Percentiles rank a stretch among this genome's conserved stretches.
These are phyloP conservation scores for Dinochytrium kinnereticum DNA, from an alignment of 371 early-diverging fungal species.

Conservation along the genomic window DNA sequence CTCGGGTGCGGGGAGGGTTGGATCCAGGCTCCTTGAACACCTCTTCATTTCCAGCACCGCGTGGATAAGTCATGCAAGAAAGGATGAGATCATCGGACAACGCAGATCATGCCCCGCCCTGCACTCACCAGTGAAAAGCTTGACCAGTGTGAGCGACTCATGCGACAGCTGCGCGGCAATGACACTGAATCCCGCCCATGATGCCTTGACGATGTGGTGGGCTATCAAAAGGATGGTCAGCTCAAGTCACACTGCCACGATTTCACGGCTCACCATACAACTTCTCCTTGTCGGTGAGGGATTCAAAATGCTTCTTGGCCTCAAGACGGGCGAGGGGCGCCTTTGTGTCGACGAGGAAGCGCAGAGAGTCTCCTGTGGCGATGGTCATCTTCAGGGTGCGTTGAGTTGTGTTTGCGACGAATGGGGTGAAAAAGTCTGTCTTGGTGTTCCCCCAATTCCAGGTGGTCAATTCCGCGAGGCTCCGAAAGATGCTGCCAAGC, in stretches of 20 bases:
- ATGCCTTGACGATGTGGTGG: slow-evolving; percentile 64
- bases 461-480: no score
- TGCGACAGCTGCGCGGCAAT: slow-evolving; percentile 55
- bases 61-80: background rate
- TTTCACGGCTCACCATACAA: slow-evolving; percentile 42
- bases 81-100: slow-evolving; percentile 7
- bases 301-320: slow-evolving; percentile 60
- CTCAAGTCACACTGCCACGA: background rate
- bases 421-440: no score
- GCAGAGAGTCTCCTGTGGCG: slow-evolving; percentile 4
- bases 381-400: background rate
- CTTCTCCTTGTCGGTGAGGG: slow-evolving; percentile 57
- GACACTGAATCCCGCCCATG: slow-evolving; percentile 63
- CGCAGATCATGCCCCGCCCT: background rate
- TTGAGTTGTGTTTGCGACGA: background rate
- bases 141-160: slow-evolving; percentile 35
- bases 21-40: background rate
- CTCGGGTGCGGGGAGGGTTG: background rate
- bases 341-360: slow-evolving; percentile 56
- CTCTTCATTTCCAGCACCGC: background rate
- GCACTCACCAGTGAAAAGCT: slow-evolving; percentile 25
- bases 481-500: no score
- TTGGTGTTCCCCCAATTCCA: no score
- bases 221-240: slow-evolving; percentile 32
- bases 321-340: slow-evolving; percentile 59